Base-by-base conservation (phyloP, 495 filamentous ascomycete species). In the Hypoxylon cercidicola region DNA sequence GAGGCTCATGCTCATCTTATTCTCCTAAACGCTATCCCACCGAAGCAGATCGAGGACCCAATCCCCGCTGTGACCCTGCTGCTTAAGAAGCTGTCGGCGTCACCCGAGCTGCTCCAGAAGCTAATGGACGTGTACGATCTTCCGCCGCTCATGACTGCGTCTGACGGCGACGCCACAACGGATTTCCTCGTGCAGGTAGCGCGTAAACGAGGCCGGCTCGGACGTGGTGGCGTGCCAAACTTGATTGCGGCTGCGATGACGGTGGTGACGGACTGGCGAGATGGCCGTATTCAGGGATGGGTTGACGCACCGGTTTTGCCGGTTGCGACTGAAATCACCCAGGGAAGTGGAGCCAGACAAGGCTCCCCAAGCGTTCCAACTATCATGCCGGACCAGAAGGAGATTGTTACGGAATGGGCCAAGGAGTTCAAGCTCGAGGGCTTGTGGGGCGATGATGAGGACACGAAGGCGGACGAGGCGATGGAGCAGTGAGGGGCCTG, bases 111-210 rank as follows among this genome's bases (percentile, higher is more conserved):
- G 45, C 78, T 93, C 55, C 71, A 84, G 43, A 93, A 92, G 74
- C 82, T 98, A 61, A 84, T 93, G 55, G 83, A 89, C 35, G 80
- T 96, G 18, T 99, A 99, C 74, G 85, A 86, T 64, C 84, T 97
- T 16, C 89, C 92, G 2, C 82, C 92, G 9, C 84, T 96, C n/a
- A 82, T 93, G 63, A 79, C 84, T 1, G 77, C 78, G 48, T 61
- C 74, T n/a, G 70, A 80, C 12, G 90, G 89, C 46, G 92, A 97
- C 69, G 69, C 84, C 40, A 97, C 93, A 37, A 93, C 87, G n/a
- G 92, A 97, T 72, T 98, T 98, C 80, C 75, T 99, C 28, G 84
- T 97, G 52, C 93, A 98, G 73, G 93, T 99, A 2, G 95, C 95
- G 13, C 82, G 95, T 72, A 97, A 96, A 79, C 84, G 96, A 37